Base-by-base conservation (phyloP, 441 rosid species). In the Populus trichocarpa region DNA sequence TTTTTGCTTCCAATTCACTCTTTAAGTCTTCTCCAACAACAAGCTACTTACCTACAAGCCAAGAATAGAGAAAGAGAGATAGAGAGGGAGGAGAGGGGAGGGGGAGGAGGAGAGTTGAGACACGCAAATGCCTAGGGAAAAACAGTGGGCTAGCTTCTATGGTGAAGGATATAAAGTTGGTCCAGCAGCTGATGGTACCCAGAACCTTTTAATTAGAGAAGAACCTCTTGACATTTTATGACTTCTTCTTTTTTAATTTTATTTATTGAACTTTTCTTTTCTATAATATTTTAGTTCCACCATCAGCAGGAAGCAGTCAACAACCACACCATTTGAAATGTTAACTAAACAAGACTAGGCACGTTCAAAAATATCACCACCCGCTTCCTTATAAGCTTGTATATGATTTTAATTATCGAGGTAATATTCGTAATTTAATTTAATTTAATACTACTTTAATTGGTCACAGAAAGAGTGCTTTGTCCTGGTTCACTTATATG, bases 71-170 rank as follows among this genome's bases (percentile, higher is more conserved):
- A 57, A 6, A 38, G 35, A 28, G 16, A 79, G 28, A 75, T 6
- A 40, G 61, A 66, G 64, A 20, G 25, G 53, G 40, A 8, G n/a
- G 50, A 1, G 18, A 14, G 53, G 16, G 53, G 16, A 12, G 6
- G 53, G 4, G 73, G 14, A 36, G 28, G 64, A 59, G 28, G 73
- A 50, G 26, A 78, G 69, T 6, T 75, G 13, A 77, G 75, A 81
- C 80, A 78, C 80, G 76, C 80, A 75, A 78, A 67, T 14, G 67
- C 42, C 53, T 46, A 59, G 63, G 50, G 1, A 25, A 23, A 78
- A 59, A 59, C 80, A 72, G 72, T 77, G 81, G 67, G 81, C 63
- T 40, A 14, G 57, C 57, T 46, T 46, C 18, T 57, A 11, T 38
- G 38, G 10, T 67, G 72, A 28, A 46, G 57, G 57, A 14, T 46